Conservation (phyloP, 202 grass and related monocot species). For the Eragrostis tef region DNA sequence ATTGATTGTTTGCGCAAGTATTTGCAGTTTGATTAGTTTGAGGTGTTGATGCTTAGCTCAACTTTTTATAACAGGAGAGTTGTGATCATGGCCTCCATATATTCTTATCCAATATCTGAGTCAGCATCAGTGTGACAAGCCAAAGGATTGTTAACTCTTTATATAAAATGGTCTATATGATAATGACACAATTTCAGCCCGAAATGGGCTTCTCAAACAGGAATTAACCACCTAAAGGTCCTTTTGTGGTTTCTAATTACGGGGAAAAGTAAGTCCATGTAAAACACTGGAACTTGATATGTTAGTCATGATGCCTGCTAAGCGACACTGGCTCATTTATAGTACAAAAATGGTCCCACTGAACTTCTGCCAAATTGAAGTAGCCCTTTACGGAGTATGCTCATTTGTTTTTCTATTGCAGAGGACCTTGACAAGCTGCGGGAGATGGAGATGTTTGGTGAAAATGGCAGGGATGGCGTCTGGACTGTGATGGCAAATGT, state of each 20-base stretch:
- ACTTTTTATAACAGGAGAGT: background rate
- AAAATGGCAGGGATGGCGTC: slow-evolving; percentile 80
- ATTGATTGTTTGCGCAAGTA: background rate
- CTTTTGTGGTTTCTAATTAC: slow-evolving; percentile 8
- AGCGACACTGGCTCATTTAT: background rate
- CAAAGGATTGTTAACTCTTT: background rate
- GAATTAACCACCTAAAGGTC: background rate
- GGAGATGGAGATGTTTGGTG: slow-evolving; percentile 90
- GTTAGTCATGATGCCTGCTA: slow-evolving; percentile 3
- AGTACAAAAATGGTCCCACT: slow-evolving; percentile 1
- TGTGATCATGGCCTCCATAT: background rate
- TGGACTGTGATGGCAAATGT: slow-evolving; percentile 92
- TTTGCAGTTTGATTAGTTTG: slow-evolving; percentile 17
- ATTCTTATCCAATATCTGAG: slow-evolving; percentile 34
- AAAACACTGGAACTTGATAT: background rate
- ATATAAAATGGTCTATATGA: background rate
- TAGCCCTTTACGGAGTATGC: background rate
- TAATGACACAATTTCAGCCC: background rate
- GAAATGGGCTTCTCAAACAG: background rate
- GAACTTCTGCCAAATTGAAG: background rate
- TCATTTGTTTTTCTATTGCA: slow-evolving; percentile 38
- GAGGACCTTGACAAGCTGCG: slow-evolving; percentile 96
- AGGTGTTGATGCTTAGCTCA: background rate
- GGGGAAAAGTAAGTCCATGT: background rate
- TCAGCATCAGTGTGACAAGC: background rate